Conservation (phyloP, 2,329 filamentous ascomycete species). For the Elsinoe arachidis region DNA sequence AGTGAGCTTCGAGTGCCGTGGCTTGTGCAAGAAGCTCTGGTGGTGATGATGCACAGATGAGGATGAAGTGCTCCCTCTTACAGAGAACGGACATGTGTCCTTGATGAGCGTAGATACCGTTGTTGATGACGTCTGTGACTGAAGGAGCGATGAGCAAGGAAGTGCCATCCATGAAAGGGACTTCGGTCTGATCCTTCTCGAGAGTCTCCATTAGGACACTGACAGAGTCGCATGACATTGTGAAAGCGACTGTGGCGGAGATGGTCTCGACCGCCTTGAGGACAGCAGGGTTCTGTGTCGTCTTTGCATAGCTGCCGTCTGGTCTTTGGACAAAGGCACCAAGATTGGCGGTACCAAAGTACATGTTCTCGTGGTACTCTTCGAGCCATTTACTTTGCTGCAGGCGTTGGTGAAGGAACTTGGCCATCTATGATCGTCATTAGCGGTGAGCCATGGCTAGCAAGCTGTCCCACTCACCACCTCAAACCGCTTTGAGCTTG, state of each 20-base stretch:
- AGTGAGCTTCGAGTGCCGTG: slow-evolving; percentile 6
- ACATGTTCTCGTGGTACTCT: slow-evolving; percentile 14
- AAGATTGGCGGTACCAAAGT: slow-evolving; percentile 13
- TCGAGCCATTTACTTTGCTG: slow-evolving; percentile 11
- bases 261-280: slow-evolving; percentile 11
- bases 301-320: slow-evolving; percentile 11
- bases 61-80: slow-evolving; percentile 11
- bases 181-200: slow-evolving; percentile 4
- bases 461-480: slow-evolving; percentile 1
- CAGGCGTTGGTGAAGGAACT: slow-evolving; percentile 10
- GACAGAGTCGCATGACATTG: slow-evolving; percentile 13
- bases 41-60: slow-evolving; percentile 9
- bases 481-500: slow-evolving; percentile 12
- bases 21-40: slow-evolving; percentile 12
- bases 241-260: slow-evolving; percentile 5
- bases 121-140: slow-evolving; percentile 5
- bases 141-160: background rate
- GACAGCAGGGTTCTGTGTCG: slow-evolving; percentile 12
- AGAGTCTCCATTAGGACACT: slow-evolving; percentile 9
- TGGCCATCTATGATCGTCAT: slow-evolving; percentile 4
- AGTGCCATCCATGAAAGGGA: slow-evolving; percentile 11
- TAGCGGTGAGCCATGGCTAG: background rate
- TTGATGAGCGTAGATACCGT: background rate
- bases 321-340: slow-evolving; percentile 8
- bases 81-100: slow-evolving; percentile 7